Evolutionary conservation across 306 rosid species (phyloP).

Genomic region (Sicyos baderoa): DNA sequence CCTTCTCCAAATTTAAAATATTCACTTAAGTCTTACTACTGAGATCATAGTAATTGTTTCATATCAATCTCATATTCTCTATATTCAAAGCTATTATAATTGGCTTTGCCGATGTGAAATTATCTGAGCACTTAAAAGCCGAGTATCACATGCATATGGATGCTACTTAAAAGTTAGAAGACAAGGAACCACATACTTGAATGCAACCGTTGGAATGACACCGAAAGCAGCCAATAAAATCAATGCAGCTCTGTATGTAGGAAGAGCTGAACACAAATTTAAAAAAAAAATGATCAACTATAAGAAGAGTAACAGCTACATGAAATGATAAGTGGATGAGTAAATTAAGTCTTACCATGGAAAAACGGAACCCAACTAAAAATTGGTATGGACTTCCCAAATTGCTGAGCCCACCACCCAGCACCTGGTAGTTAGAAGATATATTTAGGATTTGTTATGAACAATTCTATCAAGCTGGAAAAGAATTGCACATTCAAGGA

Average conservation of each 20-base stretch:
- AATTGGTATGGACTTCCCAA: conserved; percentile 66
- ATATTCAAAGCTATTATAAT: not conserved
- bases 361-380: conserved; percentile 69
- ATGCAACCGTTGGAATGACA: conserved; percentile 63
- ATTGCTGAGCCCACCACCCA: conserved; percentile 84
- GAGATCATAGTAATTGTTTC: conserved; percentile 1
- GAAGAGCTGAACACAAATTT: conserved; percentile 41
- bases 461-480: conserved; percentile 2
- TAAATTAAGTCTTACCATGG: conserved; percentile 39
- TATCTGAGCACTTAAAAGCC: not conserved
- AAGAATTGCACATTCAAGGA: not conserved
- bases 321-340: not conserved
- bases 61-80: conserved; percentile 4
- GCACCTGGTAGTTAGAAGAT: conserved; percentile 48
- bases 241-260: conserved; percentile 42
- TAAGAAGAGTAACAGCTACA: not conserved
- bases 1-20: not conserved
- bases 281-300: not conserved
- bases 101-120: not conserved
- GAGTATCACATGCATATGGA: conserved; percentile 1
- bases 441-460: not conserved
- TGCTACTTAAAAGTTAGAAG: not conserved
- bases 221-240: conserved; percentile 60
- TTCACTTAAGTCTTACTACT: not conserved
- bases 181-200: conserved; percentile 53